Conservation (phyloP, 805 yeast genomes). For the Yarrowia alimentaria region DNA sequence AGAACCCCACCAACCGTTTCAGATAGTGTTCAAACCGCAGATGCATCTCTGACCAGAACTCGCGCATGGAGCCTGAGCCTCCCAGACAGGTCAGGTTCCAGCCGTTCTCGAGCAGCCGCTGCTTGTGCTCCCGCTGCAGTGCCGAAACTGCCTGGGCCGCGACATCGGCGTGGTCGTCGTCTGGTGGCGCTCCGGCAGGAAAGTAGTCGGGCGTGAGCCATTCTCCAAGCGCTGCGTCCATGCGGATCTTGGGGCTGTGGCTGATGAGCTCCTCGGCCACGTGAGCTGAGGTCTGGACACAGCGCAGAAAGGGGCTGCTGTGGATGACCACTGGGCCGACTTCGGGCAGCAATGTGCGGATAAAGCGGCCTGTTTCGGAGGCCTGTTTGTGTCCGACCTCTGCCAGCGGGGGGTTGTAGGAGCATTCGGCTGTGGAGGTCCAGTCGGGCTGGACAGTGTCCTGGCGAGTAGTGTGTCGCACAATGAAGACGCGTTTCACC, state of each 20-base stretch:
- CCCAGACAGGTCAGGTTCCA: conserved; percentile 34
- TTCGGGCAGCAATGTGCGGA: conserved; percentile 24
- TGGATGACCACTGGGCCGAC: conserved; percentile 33
- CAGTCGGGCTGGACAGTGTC: conserved; percentile 40
- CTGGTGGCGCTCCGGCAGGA: conserved; percentile 40
- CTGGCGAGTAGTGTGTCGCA: conserved; percentile 41
- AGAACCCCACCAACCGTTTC: conserved; percentile 33
- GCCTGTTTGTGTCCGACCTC: conserved; percentile 38
- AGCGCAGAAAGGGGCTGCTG: conserved; percentile 42
- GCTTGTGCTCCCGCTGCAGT: conserved; percentile 25
- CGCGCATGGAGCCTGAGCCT: conserved; percentile 41
- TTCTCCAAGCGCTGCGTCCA: conserved; percentile 42
- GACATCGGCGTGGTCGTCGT: conserved; percentile 39
- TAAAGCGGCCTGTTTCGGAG: conserved; percentile 33
- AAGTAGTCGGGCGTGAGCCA: conserved; percentile 44
- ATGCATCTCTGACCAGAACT: conserved; percentile 42
- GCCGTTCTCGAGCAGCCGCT: conserved; percentile 35
- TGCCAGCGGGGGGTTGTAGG: conserved; percentile 44
- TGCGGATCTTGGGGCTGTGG: conserved; percentile 29
- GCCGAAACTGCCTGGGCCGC: conserved; percentile 29
- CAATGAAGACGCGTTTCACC: conserved; percentile 35
- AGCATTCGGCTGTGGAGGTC: conserved; percentile 38
- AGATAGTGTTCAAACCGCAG: conserved; percentile 37
- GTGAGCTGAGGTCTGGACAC: conserved; percentile 40
- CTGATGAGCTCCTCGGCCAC: conserved; percentile 34